A percentile compares a stretch with the other conserved stretches of the same genome.
Conservation (phyloP, 2,329 filamentous ascomycete genomes). For the Cercospora citrullina region DNA sequence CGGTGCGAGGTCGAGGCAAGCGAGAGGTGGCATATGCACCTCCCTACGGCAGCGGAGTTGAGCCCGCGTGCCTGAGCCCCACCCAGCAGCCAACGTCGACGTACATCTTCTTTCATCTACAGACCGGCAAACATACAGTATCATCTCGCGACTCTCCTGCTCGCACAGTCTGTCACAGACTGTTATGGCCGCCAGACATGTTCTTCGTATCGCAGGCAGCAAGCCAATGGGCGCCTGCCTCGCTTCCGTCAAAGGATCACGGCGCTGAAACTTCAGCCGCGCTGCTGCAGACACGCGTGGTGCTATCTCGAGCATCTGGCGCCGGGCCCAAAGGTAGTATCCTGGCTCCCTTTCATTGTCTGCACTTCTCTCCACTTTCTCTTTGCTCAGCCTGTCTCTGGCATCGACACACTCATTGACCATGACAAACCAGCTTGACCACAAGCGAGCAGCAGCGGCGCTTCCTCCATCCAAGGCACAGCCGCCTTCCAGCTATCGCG, state of each 20-base stretch:
- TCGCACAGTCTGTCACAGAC: not conserved
- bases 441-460: constrained; percentile 16
- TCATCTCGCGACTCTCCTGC: not conserved
- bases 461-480: constrained; percentile 7
- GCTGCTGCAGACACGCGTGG: not conserved
- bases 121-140: not conserved
- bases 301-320: not conserved
- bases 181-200: not conserved
- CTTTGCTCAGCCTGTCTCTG: too few species aligned
- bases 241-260: constrained; percentile 8
- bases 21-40: not conserved
- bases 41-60: not conserved
- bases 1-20: not conserved
- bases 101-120: not conserved
- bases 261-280: constrained; percentile 1
- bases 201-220: not conserved
- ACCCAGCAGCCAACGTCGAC: not conserved
- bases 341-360: not conserved
- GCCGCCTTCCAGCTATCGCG: constrained; percentile 23
- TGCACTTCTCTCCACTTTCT: not conserved
- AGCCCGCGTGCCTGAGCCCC: not conserved
- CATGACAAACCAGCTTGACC: constrained; percentile 4
- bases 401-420: not conserved
- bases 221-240: not conserved
- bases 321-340: not conserved